A percentile compares a stretch with the other conserved stretches of the same genome.
These are phyloP conservation scores for Pseudogymnoascus sp. DNA, from an alignment of 2,329 filamentous ascomycete genomes.

Conservation along the genomic window DNA sequence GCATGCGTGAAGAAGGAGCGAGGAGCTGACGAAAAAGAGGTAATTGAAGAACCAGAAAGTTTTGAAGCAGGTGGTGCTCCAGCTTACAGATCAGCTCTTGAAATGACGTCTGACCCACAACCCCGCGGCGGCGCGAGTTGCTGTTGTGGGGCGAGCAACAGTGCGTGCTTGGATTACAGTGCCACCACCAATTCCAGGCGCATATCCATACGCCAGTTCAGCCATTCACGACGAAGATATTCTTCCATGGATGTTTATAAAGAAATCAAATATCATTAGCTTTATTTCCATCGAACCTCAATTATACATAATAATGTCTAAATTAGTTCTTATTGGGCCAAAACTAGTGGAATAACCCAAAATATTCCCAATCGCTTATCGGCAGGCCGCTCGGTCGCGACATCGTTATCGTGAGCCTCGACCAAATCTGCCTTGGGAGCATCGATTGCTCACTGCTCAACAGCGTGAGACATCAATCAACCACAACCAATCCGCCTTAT, in stretches of 20 bases:
- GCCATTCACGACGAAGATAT: background rate
- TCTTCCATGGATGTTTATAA: background rate
- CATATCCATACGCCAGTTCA: background rate
- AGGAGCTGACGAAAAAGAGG: background rate
- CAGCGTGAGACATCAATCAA: slow-evolving; percentile 2
- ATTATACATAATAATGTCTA: background rate
- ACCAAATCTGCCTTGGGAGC: background rate
- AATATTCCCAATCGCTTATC: background rate
- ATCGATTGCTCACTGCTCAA: background rate
- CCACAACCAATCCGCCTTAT: slow-evolving; percentile 1
- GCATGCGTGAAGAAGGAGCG: slow-evolving; percentile 15
- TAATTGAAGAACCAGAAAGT: slow-evolving; percentile 7
- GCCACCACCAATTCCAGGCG: background rate
- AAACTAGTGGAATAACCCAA: background rate
- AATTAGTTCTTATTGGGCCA: background rate
- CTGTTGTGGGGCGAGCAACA: background rate
- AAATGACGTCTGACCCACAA: slow-evolving; percentile 3
- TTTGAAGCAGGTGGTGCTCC: background rate
- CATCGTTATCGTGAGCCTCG: slow-evolving; percentile 1
- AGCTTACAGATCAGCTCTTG: background rate
- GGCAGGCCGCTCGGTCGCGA: background rate
- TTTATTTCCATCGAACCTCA: background rate
- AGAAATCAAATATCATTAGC: background rate
- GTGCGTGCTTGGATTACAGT: background rate
- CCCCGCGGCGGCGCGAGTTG: background rate